These are phyloP conservation scores for Fragilaria radians DNA, from an alignment of 108 stramenopile species.

Conservation along the genomic window DNA sequence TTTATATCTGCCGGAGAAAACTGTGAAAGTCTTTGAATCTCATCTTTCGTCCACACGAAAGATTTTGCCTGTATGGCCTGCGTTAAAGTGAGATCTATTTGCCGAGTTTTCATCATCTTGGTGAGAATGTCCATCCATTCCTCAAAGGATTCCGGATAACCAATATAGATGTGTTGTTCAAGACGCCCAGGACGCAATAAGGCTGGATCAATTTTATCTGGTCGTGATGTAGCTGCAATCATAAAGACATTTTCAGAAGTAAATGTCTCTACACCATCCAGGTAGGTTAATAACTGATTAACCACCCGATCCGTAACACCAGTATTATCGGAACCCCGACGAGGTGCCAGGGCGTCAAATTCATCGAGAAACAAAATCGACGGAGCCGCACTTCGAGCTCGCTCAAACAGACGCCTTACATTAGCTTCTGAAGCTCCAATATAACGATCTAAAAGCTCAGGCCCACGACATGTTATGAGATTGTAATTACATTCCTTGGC, in stretches of 20 bases:
- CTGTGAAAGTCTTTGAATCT: no score
- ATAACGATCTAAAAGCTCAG: constrained; percentile 96
- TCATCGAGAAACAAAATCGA: constrained; percentile 95
- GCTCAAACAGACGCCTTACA: constrained; percentile 85
- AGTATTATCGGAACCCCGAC: constrained; percentile 90
- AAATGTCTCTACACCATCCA: constrained; percentile 87
- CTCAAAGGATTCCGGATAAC: constrained; percentile 40
- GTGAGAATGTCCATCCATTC: constrained; percentile 61
- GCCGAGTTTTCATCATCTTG: constrained; percentile 12
- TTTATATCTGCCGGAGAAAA: constrained; percentile 77
- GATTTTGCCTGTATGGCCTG: no score
- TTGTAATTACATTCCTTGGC: constrained; percentile 78
- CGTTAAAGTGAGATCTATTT: no score
- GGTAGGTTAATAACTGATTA: constrained; percentile 95
- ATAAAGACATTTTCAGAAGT: constrained; percentile 69
- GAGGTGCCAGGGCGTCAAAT: constrained; percentile 91
- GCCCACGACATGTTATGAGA: constrained; percentile 86
- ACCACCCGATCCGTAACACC: constrained; percentile 98
- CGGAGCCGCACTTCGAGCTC: constrained; percentile 83
- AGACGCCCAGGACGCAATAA: constrained; percentile 91
- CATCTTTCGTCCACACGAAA: no score
- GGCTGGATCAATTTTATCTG: constrained; percentile 94
- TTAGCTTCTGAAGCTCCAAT: constrained; percentile 97
- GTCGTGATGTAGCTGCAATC: constrained; percentile 88
- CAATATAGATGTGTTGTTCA: constrained; percentile 87